Conservation (phyloP, 176 grass and related monocot genomes). For the Tuctoria greenei region DNA sequence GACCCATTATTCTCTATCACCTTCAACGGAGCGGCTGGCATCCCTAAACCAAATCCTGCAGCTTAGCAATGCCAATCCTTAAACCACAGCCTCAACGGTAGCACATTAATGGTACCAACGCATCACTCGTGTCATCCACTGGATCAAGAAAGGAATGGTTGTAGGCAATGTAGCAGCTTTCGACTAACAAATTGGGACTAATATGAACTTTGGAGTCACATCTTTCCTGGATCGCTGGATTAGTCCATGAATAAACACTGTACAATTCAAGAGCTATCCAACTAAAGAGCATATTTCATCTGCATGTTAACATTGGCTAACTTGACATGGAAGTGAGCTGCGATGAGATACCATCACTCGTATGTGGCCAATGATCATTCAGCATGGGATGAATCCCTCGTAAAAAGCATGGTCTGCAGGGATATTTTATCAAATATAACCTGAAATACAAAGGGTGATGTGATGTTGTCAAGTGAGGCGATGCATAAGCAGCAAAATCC, state of each 20-base stretch:
- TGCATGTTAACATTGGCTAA: not conserved
- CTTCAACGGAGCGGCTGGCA: not conserved
- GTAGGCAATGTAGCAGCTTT: not conserved
- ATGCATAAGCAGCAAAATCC: constrained; percentile 16
- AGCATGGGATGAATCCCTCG: not conserved
- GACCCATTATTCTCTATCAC: not conserved
- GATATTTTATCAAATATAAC: constrained; percentile 14
- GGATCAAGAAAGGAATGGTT: too few relatives aligned
- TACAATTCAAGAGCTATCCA: not conserved
- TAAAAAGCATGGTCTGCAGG: not conserved
- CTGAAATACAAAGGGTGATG: constrained; percentile 7
- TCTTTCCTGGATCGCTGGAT: not conserved
- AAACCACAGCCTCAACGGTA: too few relatives aligned
- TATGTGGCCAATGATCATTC: not conserved
- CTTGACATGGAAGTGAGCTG: not conserved
- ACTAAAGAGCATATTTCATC: not conserved
- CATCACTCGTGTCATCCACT: too few relatives aligned
- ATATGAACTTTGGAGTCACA: not conserved
- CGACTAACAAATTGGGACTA: too few relatives aligned
- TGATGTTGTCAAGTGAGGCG: not conserved
- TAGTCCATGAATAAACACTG: not conserved
- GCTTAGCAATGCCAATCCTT: not conserved
- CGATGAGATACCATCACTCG: not conserved
- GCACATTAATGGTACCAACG: too few relatives aligned
- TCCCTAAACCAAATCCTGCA: not conserved